Conservation (phyloP, 1,139 yeast genomes). For the Geotrichum restrictum region DNA sequence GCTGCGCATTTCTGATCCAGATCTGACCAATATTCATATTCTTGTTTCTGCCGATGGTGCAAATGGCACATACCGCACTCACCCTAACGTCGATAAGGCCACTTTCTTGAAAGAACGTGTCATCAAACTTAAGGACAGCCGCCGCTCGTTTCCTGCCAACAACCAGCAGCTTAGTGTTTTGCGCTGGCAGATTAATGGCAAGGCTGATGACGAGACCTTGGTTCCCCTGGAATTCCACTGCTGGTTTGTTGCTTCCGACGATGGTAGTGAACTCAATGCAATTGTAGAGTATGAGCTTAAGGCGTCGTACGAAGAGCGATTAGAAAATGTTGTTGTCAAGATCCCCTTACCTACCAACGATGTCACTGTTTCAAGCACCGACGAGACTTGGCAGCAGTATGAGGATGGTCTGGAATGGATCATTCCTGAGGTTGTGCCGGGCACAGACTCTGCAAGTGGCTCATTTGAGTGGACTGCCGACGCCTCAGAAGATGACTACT, state of each 20-base stretch:
- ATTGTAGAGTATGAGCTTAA: constrained; percentile 83
- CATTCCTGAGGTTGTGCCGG: constrained; percentile 41
- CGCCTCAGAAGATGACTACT: constrained; percentile 74
- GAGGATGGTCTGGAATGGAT: constrained; percentile 43
- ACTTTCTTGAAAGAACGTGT: constrained; percentile 55
- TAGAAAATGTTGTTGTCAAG: constrained; percentile 57
- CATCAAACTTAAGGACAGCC: constrained; percentile 71
- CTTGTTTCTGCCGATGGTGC: constrained; percentile 50
- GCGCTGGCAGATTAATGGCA: constrained; percentile 58
- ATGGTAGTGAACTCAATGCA: constrained; percentile 53
- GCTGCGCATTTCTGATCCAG: constrained; percentile 73
- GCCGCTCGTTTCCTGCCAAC: constrained; percentile 83
- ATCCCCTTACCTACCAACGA: constrained; percentile 67
- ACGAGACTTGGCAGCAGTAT: constrained; percentile 37
- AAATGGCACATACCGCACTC: constrained; percentile 73
- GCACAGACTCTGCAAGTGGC: constrained; percentile 50
- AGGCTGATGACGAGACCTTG: constrained; percentile 45
- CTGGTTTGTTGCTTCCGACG: constrained; percentile 71
- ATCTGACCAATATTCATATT: constrained; percentile 62
- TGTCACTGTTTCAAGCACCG: constrained; percentile 32
- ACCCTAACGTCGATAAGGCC: constrained; percentile 87
- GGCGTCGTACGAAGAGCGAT: constrained; percentile 45
- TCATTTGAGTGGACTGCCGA: constrained; percentile 77
- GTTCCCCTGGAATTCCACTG: constrained; percentile 77
- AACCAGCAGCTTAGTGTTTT: constrained; percentile 87